Base-by-base conservation (phyloP, 2,329 filamentous ascomycete species). In the Phyllosticta citriasiana region DNA sequence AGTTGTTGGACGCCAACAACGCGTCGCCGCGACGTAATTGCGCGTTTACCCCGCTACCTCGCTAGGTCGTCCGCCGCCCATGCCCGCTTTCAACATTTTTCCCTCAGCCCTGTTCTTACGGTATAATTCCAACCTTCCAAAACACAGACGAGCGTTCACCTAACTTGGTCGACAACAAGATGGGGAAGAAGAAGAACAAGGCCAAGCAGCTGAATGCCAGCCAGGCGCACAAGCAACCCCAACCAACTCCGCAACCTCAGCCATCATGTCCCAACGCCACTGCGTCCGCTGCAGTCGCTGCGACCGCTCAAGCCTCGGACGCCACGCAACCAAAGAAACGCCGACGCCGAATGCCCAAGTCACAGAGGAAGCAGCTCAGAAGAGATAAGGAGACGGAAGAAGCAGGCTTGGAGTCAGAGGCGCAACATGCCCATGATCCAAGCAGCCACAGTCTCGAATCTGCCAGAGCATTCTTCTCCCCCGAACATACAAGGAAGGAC, bases 101-200 rank as follows among this genome's bases (percentile, higher is more conserved):
- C 33, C 33, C 33, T 12, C 33, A 40, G 14, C 33, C 33, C 33
- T 40, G 33, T 40, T 40, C 33, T 5, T 40, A 16, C 10, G 33
- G 33, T 40, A 19, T 8, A 19, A n/a, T 19, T 12, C 10, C 16
- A 19, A 53, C 51, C 19, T 10, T 22, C n/a, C 9, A 10, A 2
- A 22, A 2, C 4, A 19, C 51, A 53, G 51, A 5, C 19, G 7
- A 22, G 5, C 27, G 24, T 25, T n/a, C 9, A 10, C 6, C 19
- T 25, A 24, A 53, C 51, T 35, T 14, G 26, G 5, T 25, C n/a
- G 25, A 51, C 53, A 35, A 35, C 30, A 53, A 60, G 58, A 60
- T 60, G 58, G 58, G 53, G 33, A 60, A 25, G 25, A 60, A 60
- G 52, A 60, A 60, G 58, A 55, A 55, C 16, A 40, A 40, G 14